Base-by-base conservation (phyloP, 257 asterid species). In the Nicotiana sylvestris region DNA sequence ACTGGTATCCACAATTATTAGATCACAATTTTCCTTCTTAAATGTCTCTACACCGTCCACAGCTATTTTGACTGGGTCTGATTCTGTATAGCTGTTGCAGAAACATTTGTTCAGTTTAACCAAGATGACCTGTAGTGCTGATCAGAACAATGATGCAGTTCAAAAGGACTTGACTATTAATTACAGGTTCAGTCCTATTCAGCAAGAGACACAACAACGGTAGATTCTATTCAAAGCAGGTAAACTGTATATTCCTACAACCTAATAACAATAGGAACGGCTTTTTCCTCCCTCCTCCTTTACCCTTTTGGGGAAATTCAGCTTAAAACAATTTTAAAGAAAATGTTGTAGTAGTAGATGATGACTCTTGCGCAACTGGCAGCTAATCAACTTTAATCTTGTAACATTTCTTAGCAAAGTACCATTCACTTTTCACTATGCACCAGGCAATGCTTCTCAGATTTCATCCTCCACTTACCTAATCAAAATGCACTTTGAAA, bases 51-150 rank as follows among this genome's bases (percentile, higher is more conserved):
- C 97, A 81, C 99, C 99, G 83, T 94, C 98, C 39, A 88, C 95
- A 11, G 97, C 99, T 81, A 94, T 94, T 89, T 94, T 92, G 80
- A 96, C 90, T n/a, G 99, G 99, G 91, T 96, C 99, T 37, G 99
- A 94, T 88, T 94, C 99, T 51, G 91, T 92, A 82, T 96, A 96
- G 92, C 99, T 96, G 98, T 89, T 81, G 67, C 77, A 86, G 53
- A 86, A 85, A 32, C 84, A 9, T 84, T 56, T 51, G 11, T 33
- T 78, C 77, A 86, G 53, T 11, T 62, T 39, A 82, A 66, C 12
- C 30, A 65, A 49, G 57, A 5, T 18, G 43, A 15, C 46, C 64
- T 29, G 16, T 6, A 30, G 64, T 76, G 64, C 9, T 8, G 66
- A 78, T 49, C 58, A 65, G 70, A 78, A 84, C 17, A 72, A 51